Base-by-base conservation (phyloP, 2,329 filamentous ascomycete genomes). In the Microsporum ferrugineum region DNA sequence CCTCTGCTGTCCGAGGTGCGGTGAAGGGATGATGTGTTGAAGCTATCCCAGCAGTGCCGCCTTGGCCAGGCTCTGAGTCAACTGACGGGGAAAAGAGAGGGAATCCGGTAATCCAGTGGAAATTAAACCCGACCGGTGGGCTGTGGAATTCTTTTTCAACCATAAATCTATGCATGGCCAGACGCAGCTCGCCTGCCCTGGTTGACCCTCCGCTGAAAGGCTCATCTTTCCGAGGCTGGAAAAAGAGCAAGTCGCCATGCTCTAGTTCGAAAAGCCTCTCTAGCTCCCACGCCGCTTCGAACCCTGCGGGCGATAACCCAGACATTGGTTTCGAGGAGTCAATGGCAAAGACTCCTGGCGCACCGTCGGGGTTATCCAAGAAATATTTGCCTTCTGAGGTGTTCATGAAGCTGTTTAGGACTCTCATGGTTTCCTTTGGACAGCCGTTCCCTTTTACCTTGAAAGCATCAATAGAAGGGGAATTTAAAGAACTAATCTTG, bases 11-110 rank as follows among this genome's bases (percentile, higher is more conserved):
- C 39, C 88, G 84, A 0, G 94, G 94, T 0, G 94, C 89, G 0
- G 94, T 99, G 75, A 99, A 99, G 0, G 94, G 94, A 71, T 99
- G 94, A 70, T 99, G 94, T 0, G 91, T 96, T 0, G 92, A 86
- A 7, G 87, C 84, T 68, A 97, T 85, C 3, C 91, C 91, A 0
- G 91, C 84, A 0, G 79, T 73, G 17, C 91, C 91, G 59, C 89
- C 90, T 75, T 97, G 91, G 1, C 90, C 90, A 0, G 88, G 88
- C 55, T 88, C 77, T 10, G 81, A 78, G 58, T 81, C 84, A 59
- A 81, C 82, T 7, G 76, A 76, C 0, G 87, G 89, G 0, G 90
- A 91, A 76, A 99, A 99, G 68, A 99, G 84, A 10, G 94, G 94
- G 71, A 99, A 99, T 63, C 92, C 85, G 0, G 82, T 87, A 10